A percentile compares a stretch with the other conserved stretches of the same genome.
Conservation (phyloP, 2,329 filamentous ascomycete genomes). For the Aspergillus texensis region DNA sequence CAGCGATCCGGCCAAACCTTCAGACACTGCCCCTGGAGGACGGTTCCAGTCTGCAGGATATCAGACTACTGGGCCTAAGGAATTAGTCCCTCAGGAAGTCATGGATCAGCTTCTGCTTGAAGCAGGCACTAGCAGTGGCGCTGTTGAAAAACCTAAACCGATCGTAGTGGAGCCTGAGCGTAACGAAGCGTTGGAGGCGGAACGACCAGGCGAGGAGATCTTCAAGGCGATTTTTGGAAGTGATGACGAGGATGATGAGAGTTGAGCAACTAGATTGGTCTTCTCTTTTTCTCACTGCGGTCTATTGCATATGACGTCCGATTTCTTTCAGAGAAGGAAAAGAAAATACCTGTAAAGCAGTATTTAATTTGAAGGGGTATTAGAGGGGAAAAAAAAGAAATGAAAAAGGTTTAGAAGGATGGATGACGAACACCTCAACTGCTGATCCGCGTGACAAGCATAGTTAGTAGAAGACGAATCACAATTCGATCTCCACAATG, state of each 20-base stretch:
- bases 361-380: no score
- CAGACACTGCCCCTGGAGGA: constrained; percentile 23
- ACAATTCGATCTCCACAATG: background rate
- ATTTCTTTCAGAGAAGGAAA: background rate
- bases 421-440: background rate
- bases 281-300: background rate
- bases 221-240: constrained; percentile 94
- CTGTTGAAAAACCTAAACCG: constrained; percentile 19
- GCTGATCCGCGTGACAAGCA: background rate
- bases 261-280: constrained; percentile 1
- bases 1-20: constrained; percentile 40
- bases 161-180: constrained; percentile 67
- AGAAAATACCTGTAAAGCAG: background rate
- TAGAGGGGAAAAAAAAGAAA: background rate
- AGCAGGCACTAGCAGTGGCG: constrained; percentile 31
- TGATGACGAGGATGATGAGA: constrained; percentile 66
- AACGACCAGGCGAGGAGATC: constrained; percentile 75
- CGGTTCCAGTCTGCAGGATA: constrained; percentile 38
- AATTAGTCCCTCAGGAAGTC: constrained; percentile 56
- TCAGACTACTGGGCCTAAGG: constrained; percentile 39
- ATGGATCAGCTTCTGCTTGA: constrained; percentile 60
- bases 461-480: background rate
- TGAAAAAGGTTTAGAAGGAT: background rate
- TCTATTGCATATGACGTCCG: background rate
- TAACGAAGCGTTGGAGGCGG: constrained; percentile 77